Evolutionary conservation across 768 basidiomycete species (phyloP), one percentile per base, ranked within the genome.

Genomic region (Rhodotorula diobovata): DNA sequence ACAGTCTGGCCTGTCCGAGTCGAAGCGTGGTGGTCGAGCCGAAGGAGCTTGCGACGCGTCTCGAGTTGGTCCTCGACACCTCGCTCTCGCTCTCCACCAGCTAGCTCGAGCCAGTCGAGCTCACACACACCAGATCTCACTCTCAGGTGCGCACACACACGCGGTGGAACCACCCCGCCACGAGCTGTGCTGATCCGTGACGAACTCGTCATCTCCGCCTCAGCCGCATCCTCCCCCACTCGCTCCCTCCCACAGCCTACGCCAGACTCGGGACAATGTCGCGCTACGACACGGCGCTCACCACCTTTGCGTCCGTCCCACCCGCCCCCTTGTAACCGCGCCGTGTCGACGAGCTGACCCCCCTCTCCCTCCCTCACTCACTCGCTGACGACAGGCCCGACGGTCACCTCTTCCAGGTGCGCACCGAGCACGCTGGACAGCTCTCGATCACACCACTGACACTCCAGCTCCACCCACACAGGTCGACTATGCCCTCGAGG

Each of bases 401-500:
- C 84, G 96, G 96, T 28, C 96, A 99, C 84, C 84, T 99, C 77
- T 96, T 97, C 85, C 93, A 97, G 86, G 93, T 91, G 75, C 67
- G 34, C 41, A 7, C 43, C n/a, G n/a, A n/a, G n/a, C n/a, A n/a
- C n/a, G n/a, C n/a, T n/a, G n/a, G n/a, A n/a, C n/a, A n/a, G n/a
- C n/a, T n/a, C n/a, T n/a, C n/a, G n/a, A n/a, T n/a, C n/a, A n/a
- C n/a, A n/a, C n/a, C n/a, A n/a, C n/a, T n/a, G n/a, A n/a, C n/a
- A n/a, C n/a, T n/a, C n/a, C n/a, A n/a, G n/a, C n/a, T n/a, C n/a
- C n/a, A n/a, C 61, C 57, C 55, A 61, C 53, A 61, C 81, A 98
- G 93, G 96, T 99, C 76, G 96, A 99, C 83, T 99, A 99, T 81
- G 96, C 96, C 21, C 83, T 89, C n/a, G 96, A 99, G 82, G 96